These are phyloP conservation scores for Cutaneotrichosporon dermatis DNA, from an alignment of 1,284 basidiomycete species.

Conservation along the genomic window DNA sequence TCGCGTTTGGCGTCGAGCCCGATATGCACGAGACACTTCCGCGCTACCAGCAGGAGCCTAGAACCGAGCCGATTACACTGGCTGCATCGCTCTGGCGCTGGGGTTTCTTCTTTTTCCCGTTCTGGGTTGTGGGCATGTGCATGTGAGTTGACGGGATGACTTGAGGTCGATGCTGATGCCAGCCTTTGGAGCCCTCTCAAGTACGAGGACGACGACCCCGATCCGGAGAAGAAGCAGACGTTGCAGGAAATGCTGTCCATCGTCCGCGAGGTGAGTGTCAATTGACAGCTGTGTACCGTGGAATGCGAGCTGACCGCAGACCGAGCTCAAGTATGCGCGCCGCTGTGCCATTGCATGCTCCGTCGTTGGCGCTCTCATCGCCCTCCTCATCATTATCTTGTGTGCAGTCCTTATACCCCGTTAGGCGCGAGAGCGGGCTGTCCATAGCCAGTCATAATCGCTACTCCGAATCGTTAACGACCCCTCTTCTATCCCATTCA, in stretches of 20 bases:
- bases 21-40: conserved; percentile 1
- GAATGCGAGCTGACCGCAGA: conserved; percentile 19
- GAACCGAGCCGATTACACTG: conserved; percentile 37
- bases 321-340: conserved; percentile 43
- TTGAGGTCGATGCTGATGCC: not conserved
- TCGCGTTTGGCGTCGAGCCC: conserved; percentile 3
- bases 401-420: not conserved
- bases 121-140: conserved; percentile 42
- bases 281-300: too few relatives aligned
- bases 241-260: conserved; percentile 42
- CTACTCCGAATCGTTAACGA: too few relatives aligned
- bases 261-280: conserved; percentile 31
- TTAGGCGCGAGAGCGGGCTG: not conserved
- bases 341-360: conserved; percentile 29
- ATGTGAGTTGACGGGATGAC: conserved; percentile 23
- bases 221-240: conserved; percentile 37
- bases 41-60: not conserved
- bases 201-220: conserved; percentile 28
- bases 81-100: conserved; percentile 38
- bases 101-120: conserved; percentile 38
- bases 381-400: conserved; percentile 10
- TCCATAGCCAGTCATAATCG: not conserved
- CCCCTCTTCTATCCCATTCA: too few relatives aligned
- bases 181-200: conserved; percentile 35
- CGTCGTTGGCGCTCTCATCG: conserved; percentile 13